A percentile compares a stretch with the other conserved stretches of the same genome.
Evolutionary conservation across 192 early-diverging fungal species (phyloP).

Genomic region (Geosiphon pyriformis): DNA sequence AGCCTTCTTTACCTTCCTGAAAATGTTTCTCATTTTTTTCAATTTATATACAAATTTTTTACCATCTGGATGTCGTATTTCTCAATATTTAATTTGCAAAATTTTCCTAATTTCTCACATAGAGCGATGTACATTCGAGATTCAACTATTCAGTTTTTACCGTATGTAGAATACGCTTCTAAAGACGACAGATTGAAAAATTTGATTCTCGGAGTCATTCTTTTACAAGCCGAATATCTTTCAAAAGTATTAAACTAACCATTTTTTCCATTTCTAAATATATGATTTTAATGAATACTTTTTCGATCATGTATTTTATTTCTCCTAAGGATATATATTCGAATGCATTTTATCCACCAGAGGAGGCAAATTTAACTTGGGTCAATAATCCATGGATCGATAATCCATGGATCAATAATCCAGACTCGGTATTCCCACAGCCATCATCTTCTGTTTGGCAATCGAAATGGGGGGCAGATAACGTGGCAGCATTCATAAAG

Average conservation of each 20-base stretch:
- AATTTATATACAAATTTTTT: too few relatives aligned
- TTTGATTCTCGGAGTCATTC: conserved; percentile 1
- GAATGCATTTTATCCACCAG: conserved; percentile 59
- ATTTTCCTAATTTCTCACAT: not conserved
- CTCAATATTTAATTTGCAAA: not conserved
- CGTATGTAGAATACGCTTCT: not conserved
- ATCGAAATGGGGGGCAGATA: conserved; percentile 68
- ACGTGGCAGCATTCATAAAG: conserved; percentile 57
- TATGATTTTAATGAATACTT: not conserved
- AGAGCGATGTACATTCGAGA: conserved; percentile 70
- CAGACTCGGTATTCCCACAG: conserved; percentile 45
- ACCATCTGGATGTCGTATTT: not conserved
- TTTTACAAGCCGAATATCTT: conserved; percentile 6
- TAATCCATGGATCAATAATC: conserved; percentile 18
- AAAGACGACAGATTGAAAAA: not conserved
- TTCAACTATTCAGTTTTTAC: conserved; percentile 35
- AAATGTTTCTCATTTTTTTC: too few relatives aligned
- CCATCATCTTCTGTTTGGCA: conserved; percentile 45
- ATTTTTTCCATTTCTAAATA: not conserved
- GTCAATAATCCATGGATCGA: conserved; percentile 30
- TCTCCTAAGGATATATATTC: conserved; percentile 45
- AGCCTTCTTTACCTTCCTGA: too few relatives aligned
- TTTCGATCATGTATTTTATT: not conserved
- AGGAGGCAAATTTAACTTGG: conserved; percentile 32
- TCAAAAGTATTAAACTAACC: not conserved